phyloP scores from a whole-genome alignment of 805 yeast genomes.

The Candida methanosorbosa region DNA sequence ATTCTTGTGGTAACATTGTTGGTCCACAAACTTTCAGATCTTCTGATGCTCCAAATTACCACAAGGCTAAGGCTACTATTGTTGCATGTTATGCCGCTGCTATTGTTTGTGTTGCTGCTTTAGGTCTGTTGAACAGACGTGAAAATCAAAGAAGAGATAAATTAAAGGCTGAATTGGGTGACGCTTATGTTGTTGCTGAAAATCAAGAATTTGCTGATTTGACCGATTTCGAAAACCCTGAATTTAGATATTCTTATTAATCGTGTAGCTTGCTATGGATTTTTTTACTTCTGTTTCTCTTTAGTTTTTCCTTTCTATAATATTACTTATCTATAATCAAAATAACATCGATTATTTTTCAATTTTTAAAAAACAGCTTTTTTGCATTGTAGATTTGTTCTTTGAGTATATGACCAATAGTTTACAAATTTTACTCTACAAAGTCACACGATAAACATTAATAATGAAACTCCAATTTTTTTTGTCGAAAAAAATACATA shows the following conservation, averaged over 20 bases:
- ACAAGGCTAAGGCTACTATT: conserved; percentile 46
- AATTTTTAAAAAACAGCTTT: too few species aligned
- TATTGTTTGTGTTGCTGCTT: not conserved
- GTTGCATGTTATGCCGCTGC: conserved; percentile 34
- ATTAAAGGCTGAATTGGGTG: not conserved
- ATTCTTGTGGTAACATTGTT: conserved; percentile 56
- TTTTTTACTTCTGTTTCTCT: too few species aligned
- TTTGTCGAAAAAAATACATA: too few species aligned
- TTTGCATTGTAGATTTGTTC: too few species aligned
- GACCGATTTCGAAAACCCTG: conserved; percentile 43
- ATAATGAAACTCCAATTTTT: too few species aligned
- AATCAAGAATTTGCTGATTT: conserved; percentile 25
- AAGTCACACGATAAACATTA: too few species aligned
- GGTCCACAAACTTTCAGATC: conserved; percentile 64
- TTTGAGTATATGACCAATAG: too few species aligned
- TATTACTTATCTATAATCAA: too few species aligned
- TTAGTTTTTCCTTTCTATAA: too few species aligned
- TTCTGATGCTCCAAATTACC: conserved; percentile 47
- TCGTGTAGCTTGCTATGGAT: too few species aligned
- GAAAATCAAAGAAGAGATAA: conserved; percentile 6
- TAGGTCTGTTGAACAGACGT: conserved; percentile 12
- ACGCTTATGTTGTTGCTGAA: conserved; percentile 4
- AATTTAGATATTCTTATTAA: conserved; percentile 34
- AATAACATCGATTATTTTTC: too few species aligned
- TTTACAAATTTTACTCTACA: too few species aligned